A percentile compares a stretch with the other conserved stretches of the same genome.
Conservation (phyloP, 805 yeast genomes). For the Nakazawaea peltata region DNA sequence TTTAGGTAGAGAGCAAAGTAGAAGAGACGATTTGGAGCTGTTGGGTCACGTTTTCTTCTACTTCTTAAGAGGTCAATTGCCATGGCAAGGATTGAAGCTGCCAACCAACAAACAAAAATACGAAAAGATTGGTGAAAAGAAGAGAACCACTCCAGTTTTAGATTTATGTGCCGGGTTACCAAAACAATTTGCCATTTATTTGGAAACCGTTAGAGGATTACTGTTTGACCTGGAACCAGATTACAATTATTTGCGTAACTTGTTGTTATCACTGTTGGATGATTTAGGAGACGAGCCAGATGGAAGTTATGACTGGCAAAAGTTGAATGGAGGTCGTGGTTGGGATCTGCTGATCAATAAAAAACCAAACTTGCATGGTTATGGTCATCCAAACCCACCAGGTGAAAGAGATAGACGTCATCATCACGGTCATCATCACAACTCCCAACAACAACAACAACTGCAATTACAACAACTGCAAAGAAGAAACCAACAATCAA, state of each 20-base stretch:
- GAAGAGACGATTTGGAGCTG: conserved; percentile 95
- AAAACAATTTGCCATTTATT: conserved; percentile 85
- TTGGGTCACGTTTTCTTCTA: conserved; percentile 95
- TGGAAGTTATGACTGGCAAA: conserved; percentile 98
- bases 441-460: conserved; percentile 16
- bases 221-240: conserved; percentile 93
- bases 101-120: conserved; percentile 97
- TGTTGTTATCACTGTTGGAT: conserved; percentile 72
- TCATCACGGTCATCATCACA: conserved; percentile 26
- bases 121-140: conserved; percentile 95
- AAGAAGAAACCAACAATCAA: conserved; percentile 11
- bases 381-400: conserved; percentile 90
- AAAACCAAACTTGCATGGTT: conserved; percentile 91
- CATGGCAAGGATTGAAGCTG: conserved; percentile 99
- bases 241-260: conserved; percentile 74
- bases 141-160: conserved; percentile 78
- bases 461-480: conserved; percentile 12
- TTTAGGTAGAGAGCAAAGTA: conserved; percentile 91
- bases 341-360: conserved; percentile 89
- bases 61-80: conserved; percentile 87
- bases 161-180: conserved; percentile 89
- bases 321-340: conserved; percentile 87
- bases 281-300: conserved; percentile 67
- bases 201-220: conserved; percentile 80
- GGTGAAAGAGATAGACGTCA: conserved; percentile 38